Percentiles rank a stretch among this genome's conserved stretches.
These are phyloP conservation scores for Apiotrichum brassicae DNA, from an alignment of 1,284 basidiomycete species.

Conservation along the genomic window DNA sequence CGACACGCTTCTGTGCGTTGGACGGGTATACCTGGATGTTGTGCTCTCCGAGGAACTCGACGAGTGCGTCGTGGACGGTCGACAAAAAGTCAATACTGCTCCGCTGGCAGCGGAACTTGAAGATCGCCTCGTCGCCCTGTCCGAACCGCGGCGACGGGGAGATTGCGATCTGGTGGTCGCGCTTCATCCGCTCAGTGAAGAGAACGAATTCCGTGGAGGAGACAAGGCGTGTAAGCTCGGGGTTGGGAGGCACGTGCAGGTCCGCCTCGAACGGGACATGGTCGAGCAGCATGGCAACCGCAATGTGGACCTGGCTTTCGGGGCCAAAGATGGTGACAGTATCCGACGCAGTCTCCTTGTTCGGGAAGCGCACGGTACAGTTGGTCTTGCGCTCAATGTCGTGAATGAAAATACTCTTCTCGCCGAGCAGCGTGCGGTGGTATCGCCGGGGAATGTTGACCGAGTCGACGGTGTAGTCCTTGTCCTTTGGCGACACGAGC, in stretches of 20 bases:
- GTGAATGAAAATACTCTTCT: constrained; percentile 93
- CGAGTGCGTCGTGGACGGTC: constrained; percentile 82
- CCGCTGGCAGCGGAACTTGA: constrained; percentile 91
- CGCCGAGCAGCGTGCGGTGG: constrained; percentile 88
- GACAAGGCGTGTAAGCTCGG: constrained; percentile 68
- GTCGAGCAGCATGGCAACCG: constrained; percentile 90
- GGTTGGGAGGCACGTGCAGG: constrained; percentile 77
- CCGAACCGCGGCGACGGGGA: constrained; percentile 55
- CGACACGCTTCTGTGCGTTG: constrained; percentile 51
- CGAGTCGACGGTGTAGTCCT: constrained; percentile 65
- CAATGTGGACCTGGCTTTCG: constrained; percentile 93
- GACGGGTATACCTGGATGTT: constrained; percentile 53
- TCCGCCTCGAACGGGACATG: constrained; percentile 97
- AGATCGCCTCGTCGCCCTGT: constrained; percentile 66
- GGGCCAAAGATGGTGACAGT: constrained; percentile 85
- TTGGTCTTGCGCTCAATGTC: constrained; percentile 97
- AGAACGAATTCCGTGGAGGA: constrained; percentile 70
- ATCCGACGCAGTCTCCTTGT: constrained; percentile 83
- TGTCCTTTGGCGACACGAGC: constrained; percentile 87
- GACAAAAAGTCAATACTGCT: constrained; percentile 89
- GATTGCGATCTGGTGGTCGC: constrained; percentile 86
- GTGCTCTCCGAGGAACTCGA: constrained; percentile 80
- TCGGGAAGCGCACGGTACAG: constrained; percentile 87
- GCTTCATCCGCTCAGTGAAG: constrained; percentile 79
- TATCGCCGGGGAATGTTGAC: constrained; percentile 88